phyloP scores from a whole-genome alignment of 805 yeast genomes.

The Metschnikowia corniflorae region DNA sequence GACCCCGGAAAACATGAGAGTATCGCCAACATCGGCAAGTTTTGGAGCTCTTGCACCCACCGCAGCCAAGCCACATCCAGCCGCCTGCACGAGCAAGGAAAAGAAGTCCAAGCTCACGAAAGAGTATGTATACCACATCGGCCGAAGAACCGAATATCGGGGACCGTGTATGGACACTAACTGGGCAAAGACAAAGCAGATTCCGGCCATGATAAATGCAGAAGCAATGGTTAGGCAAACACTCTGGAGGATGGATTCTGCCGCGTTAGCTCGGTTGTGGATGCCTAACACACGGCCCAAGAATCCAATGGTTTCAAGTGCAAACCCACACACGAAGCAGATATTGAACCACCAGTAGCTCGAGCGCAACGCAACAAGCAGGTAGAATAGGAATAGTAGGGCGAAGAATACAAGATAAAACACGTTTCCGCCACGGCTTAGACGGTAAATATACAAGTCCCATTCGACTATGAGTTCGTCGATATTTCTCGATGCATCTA shows the following conservation, averaged over 20 bases:
- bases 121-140: slow-evolving; percentile 41
- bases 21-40: slow-evolving; percentile 29
- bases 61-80: slow-evolving; percentile 35
- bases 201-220: slow-evolving; percentile 41
- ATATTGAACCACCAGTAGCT: slow-evolving; percentile 40
- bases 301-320: slow-evolving; percentile 36
- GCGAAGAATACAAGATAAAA: slow-evolving; percentile 29
- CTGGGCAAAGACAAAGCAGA: slow-evolving; percentile 39
- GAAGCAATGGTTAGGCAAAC: slow-evolving; percentile 37
- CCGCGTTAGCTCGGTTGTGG: slow-evolving; percentile 19
- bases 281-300: slow-evolving; percentile 34
- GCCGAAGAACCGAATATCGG: slow-evolving; percentile 33
- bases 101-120: slow-evolving; percentile 36
- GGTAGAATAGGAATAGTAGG: slow-evolving; percentile 23
- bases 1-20: slow-evolving; percentile 37
- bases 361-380: slow-evolving; percentile 27
- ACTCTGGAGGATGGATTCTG: slow-evolving; percentile 29
- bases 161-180: slow-evolving; percentile 36
- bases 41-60: not conserved
- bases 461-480: too few species aligned
- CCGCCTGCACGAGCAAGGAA: slow-evolving; percentile 36
- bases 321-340: slow-evolving; percentile 34
- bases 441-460: slow-evolving; percentile 22
- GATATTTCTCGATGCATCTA: too few species aligned
- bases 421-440: slow-evolving; percentile 29